Conservation (phyloP, 805 yeast genomes). For the Millerozyma miso region DNA sequence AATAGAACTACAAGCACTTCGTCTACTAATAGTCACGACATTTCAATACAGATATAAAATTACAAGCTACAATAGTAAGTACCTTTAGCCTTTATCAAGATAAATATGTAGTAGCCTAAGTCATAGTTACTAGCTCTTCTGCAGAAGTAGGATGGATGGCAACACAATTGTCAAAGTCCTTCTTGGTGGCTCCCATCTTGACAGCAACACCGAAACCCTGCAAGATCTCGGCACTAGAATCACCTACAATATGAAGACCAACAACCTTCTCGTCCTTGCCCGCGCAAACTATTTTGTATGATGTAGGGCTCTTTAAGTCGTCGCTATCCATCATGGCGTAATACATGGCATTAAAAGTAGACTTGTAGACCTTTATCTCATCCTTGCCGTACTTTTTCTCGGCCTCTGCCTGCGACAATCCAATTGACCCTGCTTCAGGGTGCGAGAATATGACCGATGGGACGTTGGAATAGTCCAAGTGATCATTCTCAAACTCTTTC, state of each 20-base stretch:
- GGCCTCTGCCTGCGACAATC: conserved; percentile 79
- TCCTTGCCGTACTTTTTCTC: conserved; percentile 72
- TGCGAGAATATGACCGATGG: conserved; percentile 98
- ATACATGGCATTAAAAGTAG: conserved; percentile 88
- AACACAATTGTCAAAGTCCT: conserved; percentile 90
- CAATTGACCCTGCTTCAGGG: conserved; percentile 96
- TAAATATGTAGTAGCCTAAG: conserved; percentile 15
- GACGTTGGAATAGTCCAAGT: conserved; percentile 79
- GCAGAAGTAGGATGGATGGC: conserved; percentile 99
- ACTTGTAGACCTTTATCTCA: conserved; percentile 73
- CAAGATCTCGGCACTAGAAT: conserved; percentile 81
- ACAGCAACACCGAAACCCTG: conserved; percentile 99
- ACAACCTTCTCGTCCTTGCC: conserved; percentile 90
- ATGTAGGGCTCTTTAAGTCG: conserved; percentile 77
- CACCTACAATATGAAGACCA: conserved; percentile 93
- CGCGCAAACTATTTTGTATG: conserved; percentile 74
- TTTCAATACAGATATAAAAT: too few relatives aligned
- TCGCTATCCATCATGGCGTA: conserved; percentile 70
- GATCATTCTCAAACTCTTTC: conserved; percentile 59
- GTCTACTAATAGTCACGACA: too few relatives aligned
- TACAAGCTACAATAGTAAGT: too few relatives aligned
- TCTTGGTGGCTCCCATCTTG: conserved; percentile 98
- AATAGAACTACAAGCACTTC: too few relatives aligned
- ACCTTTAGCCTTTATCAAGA: too few relatives aligned
- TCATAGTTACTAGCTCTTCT: conserved; percentile 91